Percentiles rank a stretch among this genome's conserved stretches.
Conservation (phyloP, 1,284 basidiomycete species). For the Cutaneotrichosporon dermatis region DNA sequence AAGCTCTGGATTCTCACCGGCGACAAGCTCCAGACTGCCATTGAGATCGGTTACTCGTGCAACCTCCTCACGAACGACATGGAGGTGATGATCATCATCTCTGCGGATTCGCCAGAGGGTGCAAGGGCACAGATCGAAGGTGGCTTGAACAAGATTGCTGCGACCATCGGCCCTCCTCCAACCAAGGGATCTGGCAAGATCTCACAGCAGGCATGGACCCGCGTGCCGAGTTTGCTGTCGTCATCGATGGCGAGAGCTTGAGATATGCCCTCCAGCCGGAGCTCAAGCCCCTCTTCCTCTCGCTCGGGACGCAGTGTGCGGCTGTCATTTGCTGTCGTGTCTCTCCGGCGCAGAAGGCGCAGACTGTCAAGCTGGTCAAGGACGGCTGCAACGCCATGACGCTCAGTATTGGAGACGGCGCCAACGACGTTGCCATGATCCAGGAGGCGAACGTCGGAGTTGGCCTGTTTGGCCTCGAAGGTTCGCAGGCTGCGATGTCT, state of each 20-base stretch:
- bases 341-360: constrained; percentile 90
- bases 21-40: constrained; percentile 95
- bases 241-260: constrained; percentile 93
- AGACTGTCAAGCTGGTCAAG: constrained; percentile 84
- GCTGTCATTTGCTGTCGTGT: constrained; percentile 97
- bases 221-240: constrained; percentile 70
- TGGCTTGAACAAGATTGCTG: constrained; percentile 89
- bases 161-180: constrained; percentile 57
- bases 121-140: constrained; percentile 84
- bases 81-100: constrained; percentile 96
- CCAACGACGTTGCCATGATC: constrained; percentile 56
- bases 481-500: constrained; percentile 97
- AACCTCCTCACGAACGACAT: constrained; percentile 82
- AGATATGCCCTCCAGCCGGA: constrained; percentile 71
- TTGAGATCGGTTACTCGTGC: constrained; percentile 92
- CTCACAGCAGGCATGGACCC: constrained; percentile 33
- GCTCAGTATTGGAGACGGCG: constrained; percentile 89
- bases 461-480: constrained; percentile 88
- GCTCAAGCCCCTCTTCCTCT: constrained; percentile 81
- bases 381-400: constrained; percentile 95
- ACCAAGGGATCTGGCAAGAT: constrained; percentile 24
- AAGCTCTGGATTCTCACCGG: constrained; percentile 79
- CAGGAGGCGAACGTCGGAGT: constrained; percentile 97
- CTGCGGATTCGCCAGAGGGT: constrained; percentile 70
- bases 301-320: constrained; percentile 89